A percentile compares a stretch with the other conserved stretches of the same genome.
Conservation (phyloP, 2,329 filamentous ascomycete species). For the Phyllosticta capitalensis region DNA sequence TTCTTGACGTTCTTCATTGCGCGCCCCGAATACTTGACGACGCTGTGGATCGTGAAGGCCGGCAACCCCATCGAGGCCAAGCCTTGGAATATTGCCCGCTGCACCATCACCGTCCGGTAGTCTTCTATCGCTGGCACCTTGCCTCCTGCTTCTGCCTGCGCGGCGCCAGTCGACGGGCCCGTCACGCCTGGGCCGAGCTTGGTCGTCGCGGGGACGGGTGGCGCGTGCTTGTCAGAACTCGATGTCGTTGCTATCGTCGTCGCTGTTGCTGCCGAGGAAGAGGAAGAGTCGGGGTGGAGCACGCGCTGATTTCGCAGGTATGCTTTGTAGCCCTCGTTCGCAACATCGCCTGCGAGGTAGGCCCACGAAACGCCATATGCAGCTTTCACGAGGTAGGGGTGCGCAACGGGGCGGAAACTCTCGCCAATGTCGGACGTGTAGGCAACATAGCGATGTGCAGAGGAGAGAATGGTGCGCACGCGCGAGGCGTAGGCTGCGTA, state of each 20-base stretch:
- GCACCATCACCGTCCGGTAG: constrained; percentile 81
- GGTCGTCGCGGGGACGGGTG: constrained; percentile 14
- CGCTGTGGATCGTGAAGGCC: constrained; percentile 85
- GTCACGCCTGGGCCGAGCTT: constrained; percentile 18
- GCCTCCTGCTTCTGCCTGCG: constrained; percentile 22
- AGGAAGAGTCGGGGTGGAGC: constrained; percentile 53
- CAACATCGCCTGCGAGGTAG: constrained; percentile 84
- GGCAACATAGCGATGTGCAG: constrained; percentile 89
- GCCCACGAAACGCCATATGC: constrained; percentile 91
- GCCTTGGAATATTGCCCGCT: constrained; percentile 82
- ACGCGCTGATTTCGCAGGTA: constrained; percentile 77
- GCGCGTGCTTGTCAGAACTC: constrained; percentile 10
- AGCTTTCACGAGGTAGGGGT: constrained; percentile 67
- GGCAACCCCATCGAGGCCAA: constrained; percentile 90
- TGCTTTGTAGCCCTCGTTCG: constrained; percentile 89
- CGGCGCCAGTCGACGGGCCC: neutral
- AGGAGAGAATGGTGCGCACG: constrained; percentile 75
- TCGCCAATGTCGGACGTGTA: constrained; percentile 97
- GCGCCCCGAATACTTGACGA: constrained; percentile 78
- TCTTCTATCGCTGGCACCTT: constrained; percentile 70
- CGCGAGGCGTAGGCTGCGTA: constrained; percentile 90
- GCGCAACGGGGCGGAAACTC: constrained; percentile 85
- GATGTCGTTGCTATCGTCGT: neutral
- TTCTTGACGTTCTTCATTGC: constrained; percentile 82
- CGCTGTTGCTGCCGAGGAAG: constrained; percentile 28